Base-by-base conservation (phyloP, 768 basidiomycete genomes). In the Boletus eberwhitei region DNA sequence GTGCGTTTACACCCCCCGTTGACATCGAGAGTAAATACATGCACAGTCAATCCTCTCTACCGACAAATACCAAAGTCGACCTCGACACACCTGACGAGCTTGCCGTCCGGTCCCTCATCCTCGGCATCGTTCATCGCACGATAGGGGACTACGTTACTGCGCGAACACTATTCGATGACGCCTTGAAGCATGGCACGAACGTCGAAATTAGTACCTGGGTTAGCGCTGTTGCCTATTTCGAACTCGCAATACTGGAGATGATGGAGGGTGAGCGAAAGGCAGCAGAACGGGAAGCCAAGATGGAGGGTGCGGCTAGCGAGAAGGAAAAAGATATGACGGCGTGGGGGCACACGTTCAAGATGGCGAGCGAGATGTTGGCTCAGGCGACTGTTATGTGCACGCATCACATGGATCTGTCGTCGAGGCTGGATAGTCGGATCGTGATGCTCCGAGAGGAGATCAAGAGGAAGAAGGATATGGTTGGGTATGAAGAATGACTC, bases 371-470 rank as follows among this genome's bases (percentile, higher is more conserved):
- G 53, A 77, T 77, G 62, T 69, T 90, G 39, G 83, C 84, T 51
- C 64, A 72, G 54, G 83, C 84, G 41, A 66, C 82, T 48, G 63
- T 68, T 14, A 14, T 75, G 26, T 69, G 80, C 36, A 75, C 83
- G 39, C 75, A 79, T 21, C 82, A 77, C 63, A 66, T 77, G 55
- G 88, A 90, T 69, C 54, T 91, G 63, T 80, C 80, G 40, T 83
- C 84, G 53, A 73, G 88, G 65, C 65, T 91, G 54, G 89, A 90
- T 54, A 86, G 80, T 66, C 71, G 88, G 66, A 78, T 89, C 46
- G 73, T 77, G 52, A 83, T 90, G 84, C 66, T 88, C 51, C 76
- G 75, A 58, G 85, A 88, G 64, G 87, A 90, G 79, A 84, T 91
- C 60, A 73, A 64, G 64, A 63, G 72, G 59, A 90, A 88, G 78